Evolutionary conservation across 1,284 basidiomycete species (phyloP).

Genomic region (Crucibulum parvulum): DNA sequence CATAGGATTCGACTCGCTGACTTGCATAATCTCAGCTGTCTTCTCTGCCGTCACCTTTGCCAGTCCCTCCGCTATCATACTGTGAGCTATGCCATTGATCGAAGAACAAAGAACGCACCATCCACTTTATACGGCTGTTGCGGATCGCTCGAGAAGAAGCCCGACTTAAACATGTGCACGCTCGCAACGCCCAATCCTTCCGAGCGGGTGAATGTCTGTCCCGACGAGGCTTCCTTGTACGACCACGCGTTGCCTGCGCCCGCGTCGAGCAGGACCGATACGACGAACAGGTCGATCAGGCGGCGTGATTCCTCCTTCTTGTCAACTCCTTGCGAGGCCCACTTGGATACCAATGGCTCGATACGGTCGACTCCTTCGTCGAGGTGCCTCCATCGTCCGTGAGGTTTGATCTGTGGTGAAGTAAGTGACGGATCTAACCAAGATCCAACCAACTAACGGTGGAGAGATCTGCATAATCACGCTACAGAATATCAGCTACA

Average conservation of each 20-base stretch:
- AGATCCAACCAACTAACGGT: neutral
- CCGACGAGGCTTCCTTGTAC: constrained; percentile 71
- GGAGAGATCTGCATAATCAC: constrained; percentile 79
- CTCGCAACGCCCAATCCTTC: constrained; percentile 95
- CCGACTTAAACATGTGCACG: constrained; percentile 87
- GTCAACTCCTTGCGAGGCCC: constrained; percentile 53
- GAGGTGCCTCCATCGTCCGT: constrained; percentile 92
- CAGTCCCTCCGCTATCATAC: constrained; percentile 70
- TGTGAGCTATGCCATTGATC: neutral
- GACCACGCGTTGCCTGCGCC: constrained; percentile 89
- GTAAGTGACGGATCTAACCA: neutral
- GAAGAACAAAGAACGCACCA: constrained; percentile 52
- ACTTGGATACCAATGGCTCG: constrained; percentile 61
- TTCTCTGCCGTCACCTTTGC: constrained; percentile 67
- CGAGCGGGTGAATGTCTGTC: constrained; percentile 72
- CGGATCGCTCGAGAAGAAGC: constrained; percentile 79
- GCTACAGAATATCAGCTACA: constrained; percentile 47
- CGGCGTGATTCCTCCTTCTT: constrained; percentile 72
- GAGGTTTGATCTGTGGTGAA: constrained; percentile 77
- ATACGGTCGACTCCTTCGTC: constrained; percentile 73
- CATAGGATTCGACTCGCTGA: constrained; percentile 82
- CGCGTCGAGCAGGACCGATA: constrained; percentile 93
- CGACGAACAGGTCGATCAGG: constrained; percentile 90
- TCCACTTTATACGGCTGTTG: constrained; percentile 78
- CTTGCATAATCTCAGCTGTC: constrained; percentile 83